These are phyloP conservation scores for Boletus insuetus DNA, from an alignment of 768 basidiomycete species.

Conservation along the genomic window DNA sequence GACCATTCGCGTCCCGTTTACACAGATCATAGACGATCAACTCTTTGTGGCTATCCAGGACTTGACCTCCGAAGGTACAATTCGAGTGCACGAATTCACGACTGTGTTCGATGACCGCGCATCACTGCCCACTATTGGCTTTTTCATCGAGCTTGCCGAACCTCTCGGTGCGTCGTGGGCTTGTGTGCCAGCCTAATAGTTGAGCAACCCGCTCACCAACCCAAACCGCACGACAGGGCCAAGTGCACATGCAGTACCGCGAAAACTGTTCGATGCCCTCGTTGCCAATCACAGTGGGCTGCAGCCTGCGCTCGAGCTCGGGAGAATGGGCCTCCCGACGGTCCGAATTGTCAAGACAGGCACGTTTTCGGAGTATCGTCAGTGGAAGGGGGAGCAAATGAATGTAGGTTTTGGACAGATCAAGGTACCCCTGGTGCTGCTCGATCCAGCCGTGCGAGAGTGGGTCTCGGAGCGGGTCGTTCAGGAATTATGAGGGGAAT, in stretches of 20 bases:
- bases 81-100: slow-evolving; percentile 16
- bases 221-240: not conserved
- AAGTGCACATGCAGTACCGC: not conserved
- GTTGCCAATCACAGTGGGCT: not conserved
- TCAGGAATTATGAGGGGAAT: not conserved
- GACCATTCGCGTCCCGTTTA: slow-evolving; percentile 4
- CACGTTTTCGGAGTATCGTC: not conserved
- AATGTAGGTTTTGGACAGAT: not conserved
- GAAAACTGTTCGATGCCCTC: not conserved
- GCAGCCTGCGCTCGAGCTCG: not conserved
- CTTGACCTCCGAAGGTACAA: not conserved
- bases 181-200: not conserved
- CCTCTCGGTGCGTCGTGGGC: slow-evolving; percentile 4
- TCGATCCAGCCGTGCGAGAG: not conserved
- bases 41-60: slow-evolving; percentile 4
- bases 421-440: not conserved
- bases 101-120: slow-evolving; percentile 9
- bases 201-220: not conserved
- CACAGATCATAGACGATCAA: slow-evolving; percentile 3
- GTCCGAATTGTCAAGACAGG: not conserved
- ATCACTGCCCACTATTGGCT: slow-evolving; percentile 4
- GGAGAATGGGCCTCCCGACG: not conserved
- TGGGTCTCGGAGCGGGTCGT: not conserved
- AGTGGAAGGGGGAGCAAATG: not conserved
- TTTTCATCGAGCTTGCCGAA: slow-evolving; percentile 10